Percentiles rank a stretch among this genome's conserved stretches.
Conservation (phyloP, 139 green algal genomes). For the Closterium sp. region DNA sequence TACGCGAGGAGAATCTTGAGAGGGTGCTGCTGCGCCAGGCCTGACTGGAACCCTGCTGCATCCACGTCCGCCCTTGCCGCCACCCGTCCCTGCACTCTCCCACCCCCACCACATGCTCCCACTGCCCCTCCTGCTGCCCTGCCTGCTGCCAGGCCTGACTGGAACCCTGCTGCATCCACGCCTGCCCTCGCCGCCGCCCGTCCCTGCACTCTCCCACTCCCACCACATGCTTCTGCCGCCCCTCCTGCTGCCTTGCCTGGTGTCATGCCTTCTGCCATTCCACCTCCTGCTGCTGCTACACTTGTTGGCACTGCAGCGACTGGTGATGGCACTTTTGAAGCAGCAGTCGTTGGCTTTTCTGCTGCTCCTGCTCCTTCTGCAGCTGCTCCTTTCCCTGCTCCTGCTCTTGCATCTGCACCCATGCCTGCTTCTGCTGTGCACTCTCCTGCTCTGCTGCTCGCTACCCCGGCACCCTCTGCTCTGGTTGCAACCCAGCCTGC, state of each 20-base stretch:
- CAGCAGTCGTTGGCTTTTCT: not conserved
- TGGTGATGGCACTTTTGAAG: not conserved
- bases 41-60: not conserved
- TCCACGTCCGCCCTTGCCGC: not conserved
- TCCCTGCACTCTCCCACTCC: not conserved
- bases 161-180: not conserved
- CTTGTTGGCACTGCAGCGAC: not conserved
- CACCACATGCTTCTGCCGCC: not conserved
- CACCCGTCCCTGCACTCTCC: not conserved
- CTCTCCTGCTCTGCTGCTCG: not conserved
- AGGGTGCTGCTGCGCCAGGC: constrained; percentile 4
- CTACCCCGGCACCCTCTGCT: not conserved
- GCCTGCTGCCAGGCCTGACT: constrained; percentile 1
- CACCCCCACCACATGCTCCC: not conserved
- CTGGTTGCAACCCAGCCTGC: too few relatives aligned
- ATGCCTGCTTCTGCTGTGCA: not conserved
- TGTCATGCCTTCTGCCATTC: too few relatives aligned
- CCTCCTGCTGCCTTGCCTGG: not conserved
- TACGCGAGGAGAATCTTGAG: constrained; percentile 31
- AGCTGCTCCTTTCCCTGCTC: constrained; percentile 12
- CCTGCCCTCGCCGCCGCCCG: not conserved
- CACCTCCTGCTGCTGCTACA: not conserved
- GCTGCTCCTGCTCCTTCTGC: not conserved
- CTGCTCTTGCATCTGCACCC: not conserved
- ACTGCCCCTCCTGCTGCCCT: not conserved